Percentiles rank a stretch among this genome's conserved stretches.
Evolutionary conservation across 441 rosid genomes (phyloP).

Genomic region (Jatropha podagrica): DNA sequence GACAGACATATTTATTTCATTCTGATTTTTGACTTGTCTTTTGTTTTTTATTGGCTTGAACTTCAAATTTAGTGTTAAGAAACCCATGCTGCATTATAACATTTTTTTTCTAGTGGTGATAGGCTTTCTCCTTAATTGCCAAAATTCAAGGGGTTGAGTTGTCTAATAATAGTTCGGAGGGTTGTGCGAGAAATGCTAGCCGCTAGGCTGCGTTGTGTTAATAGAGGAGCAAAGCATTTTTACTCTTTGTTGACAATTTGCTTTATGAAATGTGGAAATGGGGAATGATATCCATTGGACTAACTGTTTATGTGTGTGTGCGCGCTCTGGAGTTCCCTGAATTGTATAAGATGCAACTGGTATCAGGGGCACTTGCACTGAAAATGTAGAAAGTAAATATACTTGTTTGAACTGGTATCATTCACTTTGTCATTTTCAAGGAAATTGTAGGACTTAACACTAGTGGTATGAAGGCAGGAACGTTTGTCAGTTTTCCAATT

Average conservation of each 20-base stretch:
- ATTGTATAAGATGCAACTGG: not conserved
- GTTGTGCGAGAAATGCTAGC: not conserved
- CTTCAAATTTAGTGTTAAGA: not conserved
- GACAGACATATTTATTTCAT: not conserved
- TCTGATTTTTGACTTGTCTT: not conserved
- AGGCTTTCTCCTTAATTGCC: not conserved
- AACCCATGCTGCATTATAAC: not conserved
- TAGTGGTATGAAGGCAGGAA: not conserved
- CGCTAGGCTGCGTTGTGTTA: not conserved
- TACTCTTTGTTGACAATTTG: not conserved
- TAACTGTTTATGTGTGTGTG: not conserved
- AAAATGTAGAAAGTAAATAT: not conserved
- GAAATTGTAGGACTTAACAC: not conserved
- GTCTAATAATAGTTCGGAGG: not conserved
- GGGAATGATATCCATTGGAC: not conserved
- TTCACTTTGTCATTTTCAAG: slow-evolving; percentile 8
- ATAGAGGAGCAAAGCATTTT: not conserved
- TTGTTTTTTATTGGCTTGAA: not conserved
- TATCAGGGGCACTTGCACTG: not conserved
- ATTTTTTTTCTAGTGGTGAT: not conserved
- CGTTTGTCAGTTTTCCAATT: slow-evolving; percentile 10
- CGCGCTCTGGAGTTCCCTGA: not conserved
- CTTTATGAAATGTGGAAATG: not conserved
- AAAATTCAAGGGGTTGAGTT: not conserved
- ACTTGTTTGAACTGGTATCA: not conserved